These are phyloP conservation scores for Phtheirospermum japonicum DNA, from an alignment of 257 asterid species.

Conservation along the genomic window DNA sequence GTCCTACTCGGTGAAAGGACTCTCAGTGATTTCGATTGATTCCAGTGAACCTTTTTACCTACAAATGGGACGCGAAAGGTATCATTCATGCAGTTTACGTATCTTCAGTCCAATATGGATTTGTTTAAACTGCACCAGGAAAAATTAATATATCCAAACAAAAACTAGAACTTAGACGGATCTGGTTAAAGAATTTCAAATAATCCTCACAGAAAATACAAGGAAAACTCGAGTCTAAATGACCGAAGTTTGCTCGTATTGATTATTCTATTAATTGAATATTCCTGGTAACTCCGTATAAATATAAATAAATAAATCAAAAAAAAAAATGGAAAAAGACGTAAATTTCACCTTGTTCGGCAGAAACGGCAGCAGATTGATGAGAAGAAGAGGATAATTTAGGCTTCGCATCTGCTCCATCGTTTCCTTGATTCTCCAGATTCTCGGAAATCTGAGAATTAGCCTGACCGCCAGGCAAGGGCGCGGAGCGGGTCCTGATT, in stretches of 20 bases:
- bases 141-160: background rate
- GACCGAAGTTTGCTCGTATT: background rate
- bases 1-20: constrained; percentile 47
- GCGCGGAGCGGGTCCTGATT: constrained; percentile 66
- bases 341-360: constrained; percentile 44
- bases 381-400: constrained; percentile 29
- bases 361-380: constrained; percentile 35
- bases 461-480: constrained; percentile 42
- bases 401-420: constrained; percentile 27
- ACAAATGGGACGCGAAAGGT: constrained; percentile 31
- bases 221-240: background rate
- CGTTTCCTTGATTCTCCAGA: constrained; percentile 27
- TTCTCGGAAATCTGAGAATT: constrained; percentile 33
- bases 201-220: background rate
- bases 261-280: too few species aligned
- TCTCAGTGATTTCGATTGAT: constrained; percentile 63
- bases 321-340: too few species aligned
- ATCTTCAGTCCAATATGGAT: background rate
- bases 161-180: constrained; percentile 7
- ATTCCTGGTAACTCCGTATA: too few species aligned
- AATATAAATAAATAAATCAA: too few species aligned
- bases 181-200: constrained; percentile 8
- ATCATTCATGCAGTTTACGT: constrained; percentile 1
- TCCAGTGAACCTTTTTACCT: constrained; percentile 66
- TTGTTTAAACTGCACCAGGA: constrained; percentile 1